Evolutionary conservation across 805 yeast species (phyloP), one percentile per base, ranked within the genome.

Genomic region (Spathaspora passalidarum): DNA sequence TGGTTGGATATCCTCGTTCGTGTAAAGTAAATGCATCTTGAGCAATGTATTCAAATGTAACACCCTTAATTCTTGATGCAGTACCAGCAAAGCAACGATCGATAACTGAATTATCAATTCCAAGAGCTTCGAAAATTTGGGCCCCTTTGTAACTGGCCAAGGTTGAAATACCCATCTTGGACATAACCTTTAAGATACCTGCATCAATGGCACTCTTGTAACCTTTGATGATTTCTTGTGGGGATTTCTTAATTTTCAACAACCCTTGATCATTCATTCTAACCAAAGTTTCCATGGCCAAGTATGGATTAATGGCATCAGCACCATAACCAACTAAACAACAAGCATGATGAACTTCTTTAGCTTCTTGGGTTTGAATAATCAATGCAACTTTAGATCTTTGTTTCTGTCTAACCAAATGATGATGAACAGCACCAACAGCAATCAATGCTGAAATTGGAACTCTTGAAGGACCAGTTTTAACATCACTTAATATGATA

Each of bases 81-180:
- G 99, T 94, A 61, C 97, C 97, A 14, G 95, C 88, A 67, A 92
- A 92, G 72, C 98, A 94, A 56, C 90, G 77, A 75, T 92, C 97
- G 54, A 92, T 87, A 42, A 92, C 97, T 8, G 96, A 83, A 70
- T 91, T 89, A 65, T 94, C 97, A 50, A 92, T 83, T 68, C 99
- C 99, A 50, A 92, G 75, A 42, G 96, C 96, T 70, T 92, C 99
- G 65, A 94, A 92, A 61, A 92, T 94, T 74, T 92, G 99, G 22
- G 99, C 99, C 68, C 98, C 98, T 72, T 92, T 92, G 72, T 92
- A 92, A n/a, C 97, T 88, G 10, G 97, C 97, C 64, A 92, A 76
- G 23, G 99, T 94, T 25, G 98, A 91, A 57, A 92, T 94, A 76
- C 99, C 99, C 98, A 92, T 94, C 77, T 94, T 92, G 32, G 97